phyloP scores from a whole-genome alignment of 768 basidiomycete species.

The Lactarius hatsudake region DNA sequence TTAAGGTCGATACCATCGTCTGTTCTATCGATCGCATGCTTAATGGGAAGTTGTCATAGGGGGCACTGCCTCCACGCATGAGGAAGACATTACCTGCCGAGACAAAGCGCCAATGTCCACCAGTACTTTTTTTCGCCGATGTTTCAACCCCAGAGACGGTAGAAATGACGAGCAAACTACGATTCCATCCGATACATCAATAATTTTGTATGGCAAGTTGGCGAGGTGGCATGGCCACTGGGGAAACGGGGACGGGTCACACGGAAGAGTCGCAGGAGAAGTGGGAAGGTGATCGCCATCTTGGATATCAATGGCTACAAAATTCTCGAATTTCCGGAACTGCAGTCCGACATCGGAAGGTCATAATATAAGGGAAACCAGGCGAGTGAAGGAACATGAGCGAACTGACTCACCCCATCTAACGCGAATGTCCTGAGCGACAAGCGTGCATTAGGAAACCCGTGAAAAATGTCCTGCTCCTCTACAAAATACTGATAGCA shows the following conservation, averaged over 20 bases:
- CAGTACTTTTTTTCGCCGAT: background rate
- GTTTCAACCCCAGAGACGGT: background rate
- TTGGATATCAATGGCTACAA: background rate
- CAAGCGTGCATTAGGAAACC: background rate
- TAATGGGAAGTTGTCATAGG: background rate
- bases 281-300: background rate
- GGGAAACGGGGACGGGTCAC: background rate
- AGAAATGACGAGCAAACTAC: background rate
- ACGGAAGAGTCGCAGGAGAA: background rate
- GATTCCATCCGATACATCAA: constrained; percentile 2
- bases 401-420: background rate
- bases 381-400: background rate
- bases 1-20: background rate
- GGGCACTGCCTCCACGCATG: background rate
- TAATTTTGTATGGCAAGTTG: background rate
- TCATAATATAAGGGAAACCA: background rate
- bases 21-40: constrained; percentile 4
- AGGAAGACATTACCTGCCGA: background rate
- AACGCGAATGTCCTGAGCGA: background rate
- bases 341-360: background rate
- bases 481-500: background rate
- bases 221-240: background rate
- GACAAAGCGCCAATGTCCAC: background rate
- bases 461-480: background rate
- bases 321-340: constrained; percentile 1